phyloP scores from a whole-genome alignment of 768 basidiomycete genomes.

The Dioszegia aurantiaca region DNA sequence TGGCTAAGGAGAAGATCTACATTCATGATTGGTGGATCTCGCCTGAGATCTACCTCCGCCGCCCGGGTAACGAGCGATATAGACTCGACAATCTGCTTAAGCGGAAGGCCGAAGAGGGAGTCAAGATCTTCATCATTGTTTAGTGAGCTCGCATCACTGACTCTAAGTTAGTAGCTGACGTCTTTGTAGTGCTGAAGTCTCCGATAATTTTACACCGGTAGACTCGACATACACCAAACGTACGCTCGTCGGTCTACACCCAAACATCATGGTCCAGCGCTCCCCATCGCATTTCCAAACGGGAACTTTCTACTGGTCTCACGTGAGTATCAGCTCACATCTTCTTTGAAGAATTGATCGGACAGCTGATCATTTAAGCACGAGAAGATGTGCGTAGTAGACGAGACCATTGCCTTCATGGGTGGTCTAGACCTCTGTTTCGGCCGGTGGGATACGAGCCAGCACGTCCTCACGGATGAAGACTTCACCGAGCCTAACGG shows the following conservation, averaged over 20 bases:
- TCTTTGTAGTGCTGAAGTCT: slow-evolving; percentile 75
- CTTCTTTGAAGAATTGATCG: no score
- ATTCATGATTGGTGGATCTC: slow-evolving; percentile 95
- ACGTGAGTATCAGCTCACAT: slow-evolving; percentile 64
- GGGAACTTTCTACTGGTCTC: slow-evolving; percentile 98
- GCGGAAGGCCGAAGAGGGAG: slow-evolving; percentile 88
- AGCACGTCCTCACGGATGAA: slow-evolving; percentile 86
- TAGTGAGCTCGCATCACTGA: slow-evolving; percentile 61
- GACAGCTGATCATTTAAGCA: slow-evolving; percentile 61
- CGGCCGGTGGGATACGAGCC: slow-evolving; percentile 85
- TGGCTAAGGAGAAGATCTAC: slow-evolving; percentile 83
- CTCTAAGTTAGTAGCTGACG: not conserved
- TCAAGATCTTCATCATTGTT: slow-evolving; percentile 91
- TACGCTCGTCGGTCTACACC: slow-evolving; percentile 70
- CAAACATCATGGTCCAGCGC: slow-evolving; percentile 92
- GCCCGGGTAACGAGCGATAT: slow-evolving; percentile 79
- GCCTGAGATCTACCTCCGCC: slow-evolving; percentile 74
- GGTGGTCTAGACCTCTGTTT: slow-evolving; percentile 79
- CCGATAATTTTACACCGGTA: slow-evolving; percentile 86
- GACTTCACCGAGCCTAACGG: slow-evolving; percentile 59
- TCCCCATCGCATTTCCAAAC: slow-evolving; percentile 97
- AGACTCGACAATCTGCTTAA: slow-evolving; percentile 81
- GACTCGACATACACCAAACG: slow-evolving; percentile 96
- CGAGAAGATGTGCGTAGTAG: slow-evolving; percentile 96
- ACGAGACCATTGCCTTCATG: slow-evolving; percentile 96